These are phyloP conservation scores for Aspergillus tanneri DNA, from an alignment of 2,329 filamentous ascomycete species.

Conservation along the genomic window DNA sequence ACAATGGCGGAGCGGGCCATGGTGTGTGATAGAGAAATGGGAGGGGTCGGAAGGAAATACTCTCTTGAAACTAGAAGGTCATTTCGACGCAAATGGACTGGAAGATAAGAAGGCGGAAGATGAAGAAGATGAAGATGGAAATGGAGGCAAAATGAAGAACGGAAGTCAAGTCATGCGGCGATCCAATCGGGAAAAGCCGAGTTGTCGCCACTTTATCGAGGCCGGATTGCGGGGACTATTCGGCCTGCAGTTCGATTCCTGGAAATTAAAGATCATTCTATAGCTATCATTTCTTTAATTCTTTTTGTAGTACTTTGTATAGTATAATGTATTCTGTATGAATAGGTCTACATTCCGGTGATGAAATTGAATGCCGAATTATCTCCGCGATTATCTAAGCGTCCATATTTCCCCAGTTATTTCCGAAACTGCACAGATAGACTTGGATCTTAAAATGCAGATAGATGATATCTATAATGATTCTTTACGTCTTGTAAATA, in stretches of 20 bases:
- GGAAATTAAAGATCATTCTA: neutral
- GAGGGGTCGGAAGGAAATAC: slow-evolving; percentile 5
- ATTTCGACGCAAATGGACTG: neutral
- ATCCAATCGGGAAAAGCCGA: neutral
- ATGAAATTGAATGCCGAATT: slow-evolving; percentile 3
- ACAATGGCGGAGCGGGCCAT: slow-evolving; percentile 49
- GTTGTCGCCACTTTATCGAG: neutral
- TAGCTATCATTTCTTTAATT: neutral
- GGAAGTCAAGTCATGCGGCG: neutral
- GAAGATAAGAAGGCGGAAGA: slow-evolving; percentile 8
- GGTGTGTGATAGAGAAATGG: slow-evolving; percentile 1
- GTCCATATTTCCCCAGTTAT: neutral
- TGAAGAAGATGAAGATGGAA: slow-evolving; percentile 12
- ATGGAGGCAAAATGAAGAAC: slow-evolving; percentile 3
- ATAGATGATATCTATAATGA: no score
- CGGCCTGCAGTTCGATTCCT: neutral
- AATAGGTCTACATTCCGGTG: neutral
- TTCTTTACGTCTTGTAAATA: no score
- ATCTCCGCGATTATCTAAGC: slow-evolving; percentile 10
- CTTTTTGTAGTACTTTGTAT: neutral
- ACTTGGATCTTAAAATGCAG: no score
- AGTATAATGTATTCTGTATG: neutral
- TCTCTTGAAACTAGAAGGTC: neutral
- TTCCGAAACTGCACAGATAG: slow-evolving; percentile 11
- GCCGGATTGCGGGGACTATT: neutral